phyloP scores from a whole-genome alignment of 2,329 filamentous ascomycete species.

The Ophiostoma sp. region DNA sequence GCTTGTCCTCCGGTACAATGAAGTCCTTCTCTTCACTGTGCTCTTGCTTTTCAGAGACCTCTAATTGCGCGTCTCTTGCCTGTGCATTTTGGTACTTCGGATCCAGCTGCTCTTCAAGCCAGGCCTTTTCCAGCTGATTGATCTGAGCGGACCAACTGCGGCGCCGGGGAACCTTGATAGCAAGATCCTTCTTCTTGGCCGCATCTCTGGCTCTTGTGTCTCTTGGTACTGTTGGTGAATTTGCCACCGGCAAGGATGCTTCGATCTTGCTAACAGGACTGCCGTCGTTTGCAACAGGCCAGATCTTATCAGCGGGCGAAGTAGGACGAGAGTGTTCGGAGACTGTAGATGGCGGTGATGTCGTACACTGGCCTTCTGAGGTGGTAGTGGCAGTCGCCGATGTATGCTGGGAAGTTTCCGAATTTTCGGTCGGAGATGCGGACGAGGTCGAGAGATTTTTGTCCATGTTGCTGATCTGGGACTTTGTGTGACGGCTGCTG shows the following conservation, averaged over 20 bases:
- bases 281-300: slow-evolving; percentile 12
- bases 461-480: slow-evolving; percentile 15
- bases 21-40: not conserved
- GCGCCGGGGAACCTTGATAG: slow-evolving; percentile 42
- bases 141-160: slow-evolving; percentile 48
- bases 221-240: not conserved
- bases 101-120: slow-evolving; percentile 32
- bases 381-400: not conserved
- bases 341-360: slow-evolving; percentile 15
- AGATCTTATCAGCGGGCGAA: slow-evolving; percentile 10
- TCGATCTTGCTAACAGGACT: not conserved
- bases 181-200: slow-evolving; percentile 32
- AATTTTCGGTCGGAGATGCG: slow-evolving; percentile 18
- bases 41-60: not conserved
- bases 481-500: slow-evolving; percentile 12
- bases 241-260: not conserved
- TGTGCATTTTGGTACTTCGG: not conserved
- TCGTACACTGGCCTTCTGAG: not conserved
- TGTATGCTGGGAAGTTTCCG: not conserved
- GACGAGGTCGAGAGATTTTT: slow-evolving; percentile 24
- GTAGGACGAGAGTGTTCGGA: slow-evolving; percentile 15
- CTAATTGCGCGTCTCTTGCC: not conserved
- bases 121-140: slow-evolving; percentile 38
- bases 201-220: slow-evolving; percentile 20
- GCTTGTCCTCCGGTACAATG: not conserved